Conservation (phyloP, 768 basidiomycete genomes). For the Zangia roseola region DNA sequence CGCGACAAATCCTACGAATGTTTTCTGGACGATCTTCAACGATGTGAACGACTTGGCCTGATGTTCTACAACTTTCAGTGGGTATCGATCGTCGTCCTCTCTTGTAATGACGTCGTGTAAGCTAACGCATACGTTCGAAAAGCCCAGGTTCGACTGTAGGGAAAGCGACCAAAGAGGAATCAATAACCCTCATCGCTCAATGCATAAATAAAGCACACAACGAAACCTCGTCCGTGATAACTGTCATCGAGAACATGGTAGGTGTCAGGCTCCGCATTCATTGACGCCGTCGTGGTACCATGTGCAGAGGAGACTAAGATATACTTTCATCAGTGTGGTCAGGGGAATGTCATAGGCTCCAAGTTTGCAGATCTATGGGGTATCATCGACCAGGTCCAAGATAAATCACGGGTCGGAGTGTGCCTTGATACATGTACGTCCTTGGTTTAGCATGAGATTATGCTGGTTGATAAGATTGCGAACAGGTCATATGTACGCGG, state of each 20-base stretch:
- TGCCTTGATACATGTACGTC: conserved; percentile 81
- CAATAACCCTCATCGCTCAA: conserved; percentile 63
- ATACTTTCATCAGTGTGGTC: conserved; percentile 55
- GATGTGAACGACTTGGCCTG: conserved; percentile 77
- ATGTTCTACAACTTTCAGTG: conserved; percentile 84
- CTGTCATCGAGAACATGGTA: conserved; percentile 86
- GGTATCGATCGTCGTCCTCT: conserved; percentile 26
- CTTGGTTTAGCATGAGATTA: neutral
- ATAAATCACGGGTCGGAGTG: conserved; percentile 75
- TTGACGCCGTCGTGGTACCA: too few species aligned
- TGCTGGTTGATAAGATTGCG: neutral
- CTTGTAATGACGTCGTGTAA: neutral
- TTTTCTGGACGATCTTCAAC: conserved; percentile 77
- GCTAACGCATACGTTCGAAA: conserved; percentile 3
- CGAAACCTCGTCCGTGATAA: conserved; percentile 54
- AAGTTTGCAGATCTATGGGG: conserved; percentile 62
- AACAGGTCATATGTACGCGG: conserved; percentile 75
- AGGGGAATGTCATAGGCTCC: conserved; percentile 76
- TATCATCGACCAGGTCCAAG: conserved; percentile 68
- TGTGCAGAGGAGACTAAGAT: neutral
- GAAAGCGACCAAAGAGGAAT: conserved; percentile 54
- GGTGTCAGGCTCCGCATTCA: too few species aligned
- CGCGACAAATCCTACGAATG: conserved; percentile 72
- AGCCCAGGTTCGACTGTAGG: conserved; percentile 88
- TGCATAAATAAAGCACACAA: conserved; percentile 74